Evolutionary conservation across 768 basidiomycete species (phyloP).

Genomic region (Cystofilobasidium ferigula): DNA sequence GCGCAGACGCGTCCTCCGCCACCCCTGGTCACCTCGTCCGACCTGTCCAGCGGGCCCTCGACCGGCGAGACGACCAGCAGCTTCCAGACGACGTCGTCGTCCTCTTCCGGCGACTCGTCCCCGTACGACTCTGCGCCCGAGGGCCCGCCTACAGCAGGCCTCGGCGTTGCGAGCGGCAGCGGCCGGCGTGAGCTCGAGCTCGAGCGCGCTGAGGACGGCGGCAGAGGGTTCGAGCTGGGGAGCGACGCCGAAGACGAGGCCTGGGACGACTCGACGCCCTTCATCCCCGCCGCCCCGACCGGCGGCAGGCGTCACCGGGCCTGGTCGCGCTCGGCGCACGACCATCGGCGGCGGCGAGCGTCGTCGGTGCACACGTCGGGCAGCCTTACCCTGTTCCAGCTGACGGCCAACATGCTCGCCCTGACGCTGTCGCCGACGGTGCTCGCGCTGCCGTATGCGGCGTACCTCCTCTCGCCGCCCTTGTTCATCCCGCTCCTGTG

Average conservation of each 20-base stretch:
- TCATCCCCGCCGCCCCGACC: neutral
- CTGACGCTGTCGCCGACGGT: conserved; percentile 19
- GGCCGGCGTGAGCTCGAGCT: neutral
- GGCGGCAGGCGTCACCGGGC: too few relatives aligned
- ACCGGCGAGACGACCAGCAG: conserved; percentile 4
- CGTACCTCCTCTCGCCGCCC: conserved; percentile 9
- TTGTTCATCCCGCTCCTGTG: conserved; percentile 20
- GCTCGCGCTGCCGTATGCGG: conserved; percentile 18
- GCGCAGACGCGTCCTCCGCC: neutral
- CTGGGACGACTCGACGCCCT: neutral
- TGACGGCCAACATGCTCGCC: conserved; percentile 13
- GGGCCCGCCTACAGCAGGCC: neutral
- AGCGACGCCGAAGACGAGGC: conserved; percentile 7
- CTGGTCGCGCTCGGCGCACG: neutral
- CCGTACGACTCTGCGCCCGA: neutral
- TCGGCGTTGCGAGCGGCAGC: neutral
- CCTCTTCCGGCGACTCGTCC: neutral
- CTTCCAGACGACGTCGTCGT: conserved; percentile 5
- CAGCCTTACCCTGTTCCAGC: conserved; percentile 11
- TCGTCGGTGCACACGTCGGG: conserved; percentile 5
- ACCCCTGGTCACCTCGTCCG: neutral
- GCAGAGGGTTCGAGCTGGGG: neutral
- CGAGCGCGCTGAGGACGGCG: conserved; percentile 1
- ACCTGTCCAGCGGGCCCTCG: neutral
- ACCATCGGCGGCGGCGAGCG: neutral